These are phyloP conservation scores for Trametes sanguinea DNA, from an alignment of 768 basidiomycete species.

Conservation along the genomic window DNA sequence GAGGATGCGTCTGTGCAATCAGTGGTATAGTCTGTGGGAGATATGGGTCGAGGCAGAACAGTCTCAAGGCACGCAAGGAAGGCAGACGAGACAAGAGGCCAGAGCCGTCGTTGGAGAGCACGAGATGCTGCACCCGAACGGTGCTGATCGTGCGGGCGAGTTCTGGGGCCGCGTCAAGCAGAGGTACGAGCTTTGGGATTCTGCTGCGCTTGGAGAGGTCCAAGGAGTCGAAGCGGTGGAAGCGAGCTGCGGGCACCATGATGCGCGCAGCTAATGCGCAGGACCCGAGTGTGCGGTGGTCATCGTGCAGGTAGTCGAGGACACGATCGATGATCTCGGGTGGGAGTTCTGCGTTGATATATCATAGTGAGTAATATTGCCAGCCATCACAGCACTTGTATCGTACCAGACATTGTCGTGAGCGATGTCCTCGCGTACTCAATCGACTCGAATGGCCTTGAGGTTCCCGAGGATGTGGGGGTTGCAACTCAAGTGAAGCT, in stretches of 20 bases:
- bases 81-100: slow-evolving; percentile 3
- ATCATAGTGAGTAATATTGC: not conserved
- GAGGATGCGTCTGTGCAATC: too few species aligned
- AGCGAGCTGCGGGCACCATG: slow-evolving; percentile 21
- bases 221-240: slow-evolving; percentile 16
- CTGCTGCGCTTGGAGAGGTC: not conserved
- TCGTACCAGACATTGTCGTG: too few species aligned
- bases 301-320: slow-evolving; percentile 25
- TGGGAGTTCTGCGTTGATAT: slow-evolving; percentile 10
- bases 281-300: slow-evolving; percentile 13
- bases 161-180: slow-evolving; percentile 5
- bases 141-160: slow-evolving; percentile 11
- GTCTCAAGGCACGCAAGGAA: not conserved
- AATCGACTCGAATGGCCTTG: too few species aligned
- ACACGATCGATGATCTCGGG: slow-evolving; percentile 25
- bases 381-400: too few species aligned
- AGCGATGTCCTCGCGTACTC: too few species aligned
- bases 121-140: not conserved
- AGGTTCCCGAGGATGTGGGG: too few species aligned
- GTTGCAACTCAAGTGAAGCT: not conserved
- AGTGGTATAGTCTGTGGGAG: too few species aligned
- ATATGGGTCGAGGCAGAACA: too few species aligned
- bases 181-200: not conserved
- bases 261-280: slow-evolving; percentile 18
- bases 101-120: not conserved